Evolutionary conservation across 805 yeast species (phyloP).

Genomic region (Barnettozyma pratensis): DNA sequence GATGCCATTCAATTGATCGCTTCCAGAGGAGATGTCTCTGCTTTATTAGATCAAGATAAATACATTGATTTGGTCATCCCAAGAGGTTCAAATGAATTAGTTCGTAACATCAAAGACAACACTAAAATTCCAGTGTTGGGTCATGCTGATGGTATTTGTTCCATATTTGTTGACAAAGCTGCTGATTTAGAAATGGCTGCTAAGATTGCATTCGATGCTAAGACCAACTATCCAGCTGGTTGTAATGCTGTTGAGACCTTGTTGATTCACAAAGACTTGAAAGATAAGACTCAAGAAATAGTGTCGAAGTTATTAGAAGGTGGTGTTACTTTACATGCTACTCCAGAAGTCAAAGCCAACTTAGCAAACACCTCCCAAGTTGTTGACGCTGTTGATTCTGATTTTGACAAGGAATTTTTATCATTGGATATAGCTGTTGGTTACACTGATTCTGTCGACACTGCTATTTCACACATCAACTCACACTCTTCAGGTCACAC

Average conservation of each 20-base stretch:
- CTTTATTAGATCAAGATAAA: slow-evolving; percentile 75
- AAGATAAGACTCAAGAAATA: slow-evolving; percentile 31
- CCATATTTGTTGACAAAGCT: slow-evolving; percentile 73
- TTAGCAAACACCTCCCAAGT: slow-evolving; percentile 25
- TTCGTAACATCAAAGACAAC: slow-evolving; percentile 73
- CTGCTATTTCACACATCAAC: slow-evolving; percentile 85
- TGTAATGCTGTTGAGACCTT: slow-evolving; percentile 95
- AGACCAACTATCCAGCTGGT: slow-evolving; percentile 98
- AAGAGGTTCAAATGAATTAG: slow-evolving; percentile 93
- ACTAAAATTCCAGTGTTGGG: slow-evolving; percentile 97
- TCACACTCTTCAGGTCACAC: slow-evolving; percentile 94
- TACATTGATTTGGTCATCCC: slow-evolving; percentile 95
- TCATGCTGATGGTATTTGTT: slow-evolving; percentile 97
- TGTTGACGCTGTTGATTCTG: slow-evolving; percentile 51
- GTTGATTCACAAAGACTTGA: slow-evolving; percentile 48
- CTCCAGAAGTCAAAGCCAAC: slow-evolving; percentile 39
- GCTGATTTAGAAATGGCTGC: slow-evolving; percentile 78
- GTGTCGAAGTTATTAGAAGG: slow-evolving; percentile 47
- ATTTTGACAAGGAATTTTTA: slow-evolving; percentile 80
- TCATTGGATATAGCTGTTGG: slow-evolving; percentile 78
- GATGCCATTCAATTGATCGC: slow-evolving; percentile 82
- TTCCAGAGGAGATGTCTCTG: slow-evolving; percentile 87
- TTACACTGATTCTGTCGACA: slow-evolving; percentile 50
- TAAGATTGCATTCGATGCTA: slow-evolving; percentile 74
- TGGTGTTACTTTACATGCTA: slow-evolving; percentile 71